Conservation (phyloP, 805 yeast species). For the Ogataea trehaloabstinens region DNA sequence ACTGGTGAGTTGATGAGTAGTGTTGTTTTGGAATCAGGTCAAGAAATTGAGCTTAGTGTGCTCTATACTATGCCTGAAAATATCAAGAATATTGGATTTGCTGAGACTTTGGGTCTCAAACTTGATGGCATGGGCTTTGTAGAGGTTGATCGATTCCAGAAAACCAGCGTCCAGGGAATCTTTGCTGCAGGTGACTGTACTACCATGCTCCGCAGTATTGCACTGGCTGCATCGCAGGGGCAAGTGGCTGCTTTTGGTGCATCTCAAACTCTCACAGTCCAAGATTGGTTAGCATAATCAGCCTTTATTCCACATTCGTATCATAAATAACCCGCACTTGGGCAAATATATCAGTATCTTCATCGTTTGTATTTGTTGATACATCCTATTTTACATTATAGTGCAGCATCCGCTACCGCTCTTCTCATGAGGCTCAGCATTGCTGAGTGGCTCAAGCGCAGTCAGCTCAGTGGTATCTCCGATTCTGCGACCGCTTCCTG, state of each 20-base stretch:
- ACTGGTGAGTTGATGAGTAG: not conserved
- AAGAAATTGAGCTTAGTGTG: not conserved
- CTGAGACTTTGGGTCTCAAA: not conserved
- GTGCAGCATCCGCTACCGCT: too few relatives aligned
- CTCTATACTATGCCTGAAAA: not conserved
- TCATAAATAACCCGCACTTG: too few relatives aligned
- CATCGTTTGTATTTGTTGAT: too few relatives aligned
- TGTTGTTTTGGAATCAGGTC: not conserved
- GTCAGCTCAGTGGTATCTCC: too few relatives aligned
- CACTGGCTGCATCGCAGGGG: not conserved
- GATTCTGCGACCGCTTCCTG: too few relatives aligned
- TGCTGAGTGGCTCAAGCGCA: too few relatives aligned
- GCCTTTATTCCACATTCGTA: too few relatives aligned
- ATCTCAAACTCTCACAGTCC: not conserved
- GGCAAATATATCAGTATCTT: too few relatives aligned
- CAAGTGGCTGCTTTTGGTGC: not conserved
- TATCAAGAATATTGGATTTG: not conserved
- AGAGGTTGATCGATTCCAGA: not conserved
- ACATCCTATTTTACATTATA: too few relatives aligned
- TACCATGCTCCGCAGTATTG: not conserved
- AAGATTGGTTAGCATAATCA: not conserved
- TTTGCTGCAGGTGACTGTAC: conserved; percentile 3
- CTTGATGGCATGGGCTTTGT: not conserved
- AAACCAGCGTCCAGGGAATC: not conserved
- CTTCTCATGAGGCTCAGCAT: too few relatives aligned